Conservation (phyloP, 73 alveolate species). For the Paramecium bursaria region DNA sequence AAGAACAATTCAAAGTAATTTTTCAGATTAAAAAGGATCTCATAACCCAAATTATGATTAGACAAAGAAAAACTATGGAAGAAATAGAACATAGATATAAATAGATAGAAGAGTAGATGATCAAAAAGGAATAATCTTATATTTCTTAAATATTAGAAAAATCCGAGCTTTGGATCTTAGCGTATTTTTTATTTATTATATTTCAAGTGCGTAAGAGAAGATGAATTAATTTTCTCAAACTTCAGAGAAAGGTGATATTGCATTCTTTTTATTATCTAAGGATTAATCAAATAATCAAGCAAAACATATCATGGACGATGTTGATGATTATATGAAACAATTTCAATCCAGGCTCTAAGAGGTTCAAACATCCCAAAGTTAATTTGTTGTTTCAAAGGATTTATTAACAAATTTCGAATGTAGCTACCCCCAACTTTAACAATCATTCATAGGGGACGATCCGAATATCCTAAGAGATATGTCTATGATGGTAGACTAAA, state of each 20-base stretch:
- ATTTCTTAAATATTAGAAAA: conserved; percentile 14
- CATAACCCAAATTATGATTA: conserved; percentile 32
- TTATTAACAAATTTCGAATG: background rate
- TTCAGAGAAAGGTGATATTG: conserved; percentile 34
- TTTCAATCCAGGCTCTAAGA: conserved; percentile 17
- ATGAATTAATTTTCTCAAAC: conserved; percentile 10
- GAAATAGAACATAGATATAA: conserved; percentile 32
- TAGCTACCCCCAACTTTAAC: conserved; percentile 21
- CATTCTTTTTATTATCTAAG: background rate
- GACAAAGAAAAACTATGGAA: conserved; percentile 11
- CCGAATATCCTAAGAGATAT: conserved; percentile 22
- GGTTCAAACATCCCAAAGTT: conserved; percentile 31
- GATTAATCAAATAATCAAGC: conserved; percentile 26
- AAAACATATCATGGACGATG: conserved; percentile 11
- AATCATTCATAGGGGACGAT: conserved; percentile 10
- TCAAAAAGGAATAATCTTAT: conserved; percentile 17
- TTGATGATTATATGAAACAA: conserved; percentile 31
- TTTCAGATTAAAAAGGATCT: background rate
- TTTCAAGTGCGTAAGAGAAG: background rate
- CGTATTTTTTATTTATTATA: background rate
- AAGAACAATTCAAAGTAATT: conserved; percentile 26
- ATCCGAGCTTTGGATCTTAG: conserved; percentile 48
- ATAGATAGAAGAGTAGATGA: conserved; percentile 31
- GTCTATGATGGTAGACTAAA: conserved; percentile 5
- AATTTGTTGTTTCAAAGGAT: too few species aligned